Evolutionary conservation across 257 asterid species (phyloP).

Genomic region (Perilla frutescens): DNA sequence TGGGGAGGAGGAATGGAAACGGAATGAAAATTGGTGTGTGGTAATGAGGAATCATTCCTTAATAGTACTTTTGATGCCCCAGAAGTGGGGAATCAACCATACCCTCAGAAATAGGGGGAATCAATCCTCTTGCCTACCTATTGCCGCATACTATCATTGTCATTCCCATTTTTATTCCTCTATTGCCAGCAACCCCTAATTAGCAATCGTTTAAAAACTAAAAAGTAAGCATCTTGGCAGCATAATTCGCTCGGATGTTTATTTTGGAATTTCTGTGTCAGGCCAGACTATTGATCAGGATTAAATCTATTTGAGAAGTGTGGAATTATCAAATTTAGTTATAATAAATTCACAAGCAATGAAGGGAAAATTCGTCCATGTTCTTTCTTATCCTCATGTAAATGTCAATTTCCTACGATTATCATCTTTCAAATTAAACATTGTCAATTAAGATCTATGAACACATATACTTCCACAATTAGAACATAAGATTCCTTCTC

Average conservation of each 20-base stretch:
- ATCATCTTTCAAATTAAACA: conserved; percentile 18
- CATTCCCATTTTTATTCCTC: background rate
- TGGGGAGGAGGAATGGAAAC: background rate
- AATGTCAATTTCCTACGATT: background rate
- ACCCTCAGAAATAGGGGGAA: background rate
- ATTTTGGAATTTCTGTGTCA: background rate
- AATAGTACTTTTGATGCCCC: background rate
- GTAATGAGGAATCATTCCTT: background rate
- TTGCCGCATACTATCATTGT: background rate
- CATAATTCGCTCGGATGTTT: background rate
- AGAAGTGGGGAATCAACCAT: conserved; percentile 4
- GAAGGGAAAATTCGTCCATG: background rate
- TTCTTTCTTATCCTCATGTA: background rate
- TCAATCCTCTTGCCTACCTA: background rate
- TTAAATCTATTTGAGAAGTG: background rate
- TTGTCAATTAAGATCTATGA: conserved; percentile 27
- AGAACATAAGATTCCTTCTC: background rate
- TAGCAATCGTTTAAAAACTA: background rate
- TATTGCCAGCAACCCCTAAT: background rate
- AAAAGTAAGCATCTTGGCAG: conserved; percentile 14
- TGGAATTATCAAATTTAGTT: background rate
- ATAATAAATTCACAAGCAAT: background rate
- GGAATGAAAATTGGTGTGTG: background rate
- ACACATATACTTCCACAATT: background rate
- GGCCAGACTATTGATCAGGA: conserved; percentile 13